A percentile compares a stretch with the other conserved stretches of the same genome.
These are phyloP conservation scores for Trypanosoma grayi DNA, from an alignment of 208 protist species.

Conservation along the genomic window DNA sequence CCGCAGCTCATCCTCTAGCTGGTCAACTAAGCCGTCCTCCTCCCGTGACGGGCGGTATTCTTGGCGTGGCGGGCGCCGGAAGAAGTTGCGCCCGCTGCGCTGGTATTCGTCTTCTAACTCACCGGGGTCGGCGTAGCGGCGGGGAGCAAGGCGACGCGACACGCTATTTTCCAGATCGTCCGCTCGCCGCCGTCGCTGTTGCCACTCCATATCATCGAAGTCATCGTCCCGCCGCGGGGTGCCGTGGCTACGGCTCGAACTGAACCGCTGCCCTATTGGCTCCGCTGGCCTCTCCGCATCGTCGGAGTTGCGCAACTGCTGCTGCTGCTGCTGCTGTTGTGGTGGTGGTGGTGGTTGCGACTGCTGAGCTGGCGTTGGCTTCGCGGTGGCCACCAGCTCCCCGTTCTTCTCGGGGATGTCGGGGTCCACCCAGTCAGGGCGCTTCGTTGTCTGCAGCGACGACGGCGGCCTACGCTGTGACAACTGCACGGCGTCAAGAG, in stretches of 20 bases:
- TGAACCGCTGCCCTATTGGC: background rate
- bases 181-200: constrained; percentile 7
- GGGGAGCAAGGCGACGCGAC: background rate
- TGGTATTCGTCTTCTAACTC: constrained; percentile 33
- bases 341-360: too few relatives aligned
- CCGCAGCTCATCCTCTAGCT: constrained; percentile 73
- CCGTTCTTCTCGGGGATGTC: constrained; percentile 7
- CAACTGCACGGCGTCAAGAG: background rate
- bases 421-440: constrained; percentile 44
- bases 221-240: background rate
- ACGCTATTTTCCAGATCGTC: constrained; percentile 9
- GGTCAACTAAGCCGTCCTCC: constrained; percentile 66
- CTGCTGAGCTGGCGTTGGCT: too few relatives aligned
- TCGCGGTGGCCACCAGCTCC: background rate
- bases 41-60: constrained; percentile 23
- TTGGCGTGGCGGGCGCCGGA: constrained; percentile 27
- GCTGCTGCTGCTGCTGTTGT: too few relatives aligned
- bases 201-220: constrained; percentile 1
- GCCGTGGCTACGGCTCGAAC: background rate
- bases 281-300: constrained; percentile 8
- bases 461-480: background rate
- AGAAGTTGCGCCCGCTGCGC: constrained; percentile 50
- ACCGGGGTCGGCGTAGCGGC: constrained; percentile 32
- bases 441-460: constrained; percentile 1
- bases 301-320: constrained; percentile 1